Evolutionary conservation across 257 asterid species (phyloP).

Genomic region (Verbena officinalis): DNA sequence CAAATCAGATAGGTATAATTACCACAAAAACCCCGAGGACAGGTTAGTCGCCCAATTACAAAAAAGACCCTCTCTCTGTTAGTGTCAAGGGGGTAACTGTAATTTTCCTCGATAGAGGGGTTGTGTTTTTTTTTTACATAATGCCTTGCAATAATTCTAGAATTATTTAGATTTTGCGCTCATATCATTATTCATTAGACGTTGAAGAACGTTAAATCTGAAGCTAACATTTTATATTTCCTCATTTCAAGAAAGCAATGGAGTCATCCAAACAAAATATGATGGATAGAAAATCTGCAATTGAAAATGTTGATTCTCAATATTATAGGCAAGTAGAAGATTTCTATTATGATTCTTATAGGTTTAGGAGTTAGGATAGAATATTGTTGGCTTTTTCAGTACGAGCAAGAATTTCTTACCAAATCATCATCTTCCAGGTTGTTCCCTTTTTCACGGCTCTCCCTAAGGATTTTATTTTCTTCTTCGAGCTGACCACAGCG

Average conservation of each 20-base stretch:
- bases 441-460: constrained; percentile 59
- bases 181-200: background rate
- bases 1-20: background rate
- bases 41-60: no score
- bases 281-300: background rate
- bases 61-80: no score
- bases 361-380: background rate
- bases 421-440: constrained; percentile 73
- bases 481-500: constrained; percentile 77
- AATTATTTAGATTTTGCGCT: background rate
- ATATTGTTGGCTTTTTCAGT: background rate
- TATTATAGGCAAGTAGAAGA: background rate
- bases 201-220: background rate
- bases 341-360: background rate
- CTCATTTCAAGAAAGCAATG: background rate
- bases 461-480: constrained; percentile 66
- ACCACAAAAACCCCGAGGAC: background rate
- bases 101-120: no score
- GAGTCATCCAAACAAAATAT: background rate
- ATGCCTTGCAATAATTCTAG: background rate
- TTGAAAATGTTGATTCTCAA: background rate
- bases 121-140: no score
- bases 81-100: no score
- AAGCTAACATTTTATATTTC: background rate
- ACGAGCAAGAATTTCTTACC: constrained; percentile 40